Evolutionary conservation across 2,329 filamentous ascomycete genomes (phyloP), one percentile per base, ranked within the genome.

Genomic region (Lecanicillium sp.): DNA sequence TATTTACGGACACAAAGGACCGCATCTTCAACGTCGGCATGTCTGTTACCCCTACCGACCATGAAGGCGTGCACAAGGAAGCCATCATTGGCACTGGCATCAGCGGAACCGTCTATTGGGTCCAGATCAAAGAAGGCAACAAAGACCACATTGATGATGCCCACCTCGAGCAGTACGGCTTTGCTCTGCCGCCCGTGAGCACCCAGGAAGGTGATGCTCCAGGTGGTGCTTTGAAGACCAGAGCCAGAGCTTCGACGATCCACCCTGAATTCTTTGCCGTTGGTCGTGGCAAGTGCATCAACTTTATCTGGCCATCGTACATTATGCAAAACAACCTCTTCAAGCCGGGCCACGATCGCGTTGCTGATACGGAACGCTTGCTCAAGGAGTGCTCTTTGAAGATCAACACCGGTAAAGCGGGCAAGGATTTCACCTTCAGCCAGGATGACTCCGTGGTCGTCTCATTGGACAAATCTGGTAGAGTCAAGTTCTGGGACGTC

Each of bases 401-500:
- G 64, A 95, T 98, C 62, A 87, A 90, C 50, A 97, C 89, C 45
- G 92, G 90, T 50, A 98, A 98, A 69, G 90, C 92, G 48, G 92
- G 89, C 46, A 98, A 98, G 62, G 92, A 98, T 60, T 98, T 98
- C 59, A 84, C 82, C 33, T 98, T 98, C 65, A 96, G 90, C 61
- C 89, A 94, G 59, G 92, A 98, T 59, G 92, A 98, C 60, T 86
- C 84, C 2, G 81, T 90, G 29, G 87, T 98, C 50, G 89, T 94
- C 33, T 96, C 90, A 35, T 77, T 98, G 37, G 94, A 98, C 61
- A 98, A 98, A 68, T 90, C 88, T 43, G 94, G 92, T 34, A 82
- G 87, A 45, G 82, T 97, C 65, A 92, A 94, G 63, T 96, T 98
- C 70, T 98, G 92, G 94, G 92, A 98, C 59, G 87, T 97, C 48